Evolutionary conservation across 2,329 filamentous ascomycete species (phyloP), one percentile per base, ranked within the genome.

Genomic region (Claviceps sp.): DNA sequence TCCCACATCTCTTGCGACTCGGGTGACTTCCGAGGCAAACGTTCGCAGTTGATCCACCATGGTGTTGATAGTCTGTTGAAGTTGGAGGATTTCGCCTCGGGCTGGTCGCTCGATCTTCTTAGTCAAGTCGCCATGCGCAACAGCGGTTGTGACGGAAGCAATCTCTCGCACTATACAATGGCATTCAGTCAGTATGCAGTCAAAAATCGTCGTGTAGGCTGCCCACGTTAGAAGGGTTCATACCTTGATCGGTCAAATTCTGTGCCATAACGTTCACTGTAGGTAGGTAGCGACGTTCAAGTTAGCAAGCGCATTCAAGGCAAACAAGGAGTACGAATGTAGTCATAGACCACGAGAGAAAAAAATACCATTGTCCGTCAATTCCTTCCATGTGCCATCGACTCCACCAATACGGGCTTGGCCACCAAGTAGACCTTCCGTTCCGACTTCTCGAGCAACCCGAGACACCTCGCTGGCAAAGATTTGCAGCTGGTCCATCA

Each of bases 401-500:
- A 97, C 91, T 52, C 90, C 91, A 58, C 89, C 86, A 56, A 97
- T 91, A 66, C 89, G 85, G 54, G 91, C 91, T 67, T 97, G 91
- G 44, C 91, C 91, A 61, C 91, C 91, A 43, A 97, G 82, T 56
- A 93, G 85, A 63, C 91, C 91, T 68, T 97, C 90, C 13, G 91
- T 97, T 60, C 91, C 91, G 73, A 97, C 91, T 69, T 97, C 91
- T 67, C 89, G 87, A 50, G 91, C 91, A 59, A 97, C 84, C 59
- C 89, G 85, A 37, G 91, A 96, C 62, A 97, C 91, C 72, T 97
- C 90, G 68, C 88, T 94, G 58, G 91, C 91, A 68, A 97, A 97
- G 54, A 94, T 87, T 66, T 96, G 90, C 54, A 97, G 77, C 69
- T 96, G 91, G 65, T 97, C 91, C 81, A 97, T 95, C 91, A 97